Evolutionary conservation across 352 stramenopile genomes (phyloP), one percentile per base, ranked within the genome.

Genomic region (Vaucheria bursata): DNA sequence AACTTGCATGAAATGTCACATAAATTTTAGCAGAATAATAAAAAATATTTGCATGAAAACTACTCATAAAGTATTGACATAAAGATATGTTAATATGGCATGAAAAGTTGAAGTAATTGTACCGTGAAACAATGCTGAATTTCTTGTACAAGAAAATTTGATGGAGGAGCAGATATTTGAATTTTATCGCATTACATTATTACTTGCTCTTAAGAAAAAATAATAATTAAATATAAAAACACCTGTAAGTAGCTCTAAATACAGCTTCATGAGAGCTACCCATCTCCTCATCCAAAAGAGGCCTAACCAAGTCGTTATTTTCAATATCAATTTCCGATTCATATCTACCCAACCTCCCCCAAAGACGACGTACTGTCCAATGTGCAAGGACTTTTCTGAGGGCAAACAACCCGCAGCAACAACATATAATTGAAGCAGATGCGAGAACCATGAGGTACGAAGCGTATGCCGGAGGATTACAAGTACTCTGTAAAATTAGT

Each of bases 351-450:
- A 68, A 2, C 2, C 6, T 34, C 2, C 53, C 53, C 53, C 53
- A 68, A 31, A 68, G 53, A 2, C 53, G 53, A 31, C 53, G 2
- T 7, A 34, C 53, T 34, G 53, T 68, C 53, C 53, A 68, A 31
- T 68, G 53, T 34, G 8, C 53, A 2, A 68, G 53, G 31, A 7
- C 53, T 31, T 34, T 31, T 34, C 53, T 31, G 34, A 74, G 65
- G 64, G 77, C 79, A 6, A 73, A 67, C 34, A 82, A 52, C 5
- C 71, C 71, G 72, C 77, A 82, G 77, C 77, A 82, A 73, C 77
- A 82, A 45, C 77, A 82, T 65, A 82, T 34, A 37, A 82, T 34
- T 8, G 77, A 73, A 66, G 77, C 70, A 6, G 79, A 73, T 8
- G 53, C 71, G n/a, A 82, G 53, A 31, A 82, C 35, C 0, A 78